Percentiles rank a stretch among this genome's conserved stretches.
phyloP scores from a whole-genome alignment of 345 rosid genomes.

The Kernera saxatilis region DNA sequence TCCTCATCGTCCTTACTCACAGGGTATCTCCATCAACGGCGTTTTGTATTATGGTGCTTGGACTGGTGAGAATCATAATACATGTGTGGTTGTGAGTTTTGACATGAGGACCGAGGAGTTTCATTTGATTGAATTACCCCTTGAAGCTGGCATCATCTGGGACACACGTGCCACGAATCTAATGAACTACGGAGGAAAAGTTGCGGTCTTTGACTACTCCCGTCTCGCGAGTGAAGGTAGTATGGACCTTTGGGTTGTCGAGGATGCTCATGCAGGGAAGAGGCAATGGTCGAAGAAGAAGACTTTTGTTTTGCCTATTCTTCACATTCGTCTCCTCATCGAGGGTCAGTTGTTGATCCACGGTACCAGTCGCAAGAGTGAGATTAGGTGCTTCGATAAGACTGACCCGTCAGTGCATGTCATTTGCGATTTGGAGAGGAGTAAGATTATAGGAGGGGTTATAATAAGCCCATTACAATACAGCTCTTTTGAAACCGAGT shows the following conservation, averaged over 20 bases:
- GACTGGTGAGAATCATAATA: background rate
- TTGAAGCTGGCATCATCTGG: background rate
- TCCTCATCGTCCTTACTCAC: background rate
- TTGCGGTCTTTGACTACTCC: background rate
- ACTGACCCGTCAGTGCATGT: background rate
- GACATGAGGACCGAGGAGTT: background rate
- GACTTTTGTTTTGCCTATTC: background rate
- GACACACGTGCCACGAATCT: background rate
- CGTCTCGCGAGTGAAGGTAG: background rate
- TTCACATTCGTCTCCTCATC: background rate
- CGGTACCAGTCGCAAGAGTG: background rate
- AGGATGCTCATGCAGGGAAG: background rate
- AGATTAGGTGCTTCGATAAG: background rate
- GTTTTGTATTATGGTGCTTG: background rate
- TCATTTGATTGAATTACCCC: background rate
- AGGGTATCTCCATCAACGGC: background rate
- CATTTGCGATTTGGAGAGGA: background rate
- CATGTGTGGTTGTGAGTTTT: slow-evolving; percentile 1
- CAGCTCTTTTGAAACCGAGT: background rate
- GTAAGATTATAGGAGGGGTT: background rate
- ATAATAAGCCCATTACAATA: background rate
- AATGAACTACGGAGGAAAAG: background rate
- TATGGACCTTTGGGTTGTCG: background rate
- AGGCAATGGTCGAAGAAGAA: slow-evolving; percentile 8
- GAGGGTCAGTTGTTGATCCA: background rate